Evolutionary conservation across 208 protist species (phyloP), one percentile per base, ranked within the genome.

Genomic region (Leishmania lainsoni): DNA sequence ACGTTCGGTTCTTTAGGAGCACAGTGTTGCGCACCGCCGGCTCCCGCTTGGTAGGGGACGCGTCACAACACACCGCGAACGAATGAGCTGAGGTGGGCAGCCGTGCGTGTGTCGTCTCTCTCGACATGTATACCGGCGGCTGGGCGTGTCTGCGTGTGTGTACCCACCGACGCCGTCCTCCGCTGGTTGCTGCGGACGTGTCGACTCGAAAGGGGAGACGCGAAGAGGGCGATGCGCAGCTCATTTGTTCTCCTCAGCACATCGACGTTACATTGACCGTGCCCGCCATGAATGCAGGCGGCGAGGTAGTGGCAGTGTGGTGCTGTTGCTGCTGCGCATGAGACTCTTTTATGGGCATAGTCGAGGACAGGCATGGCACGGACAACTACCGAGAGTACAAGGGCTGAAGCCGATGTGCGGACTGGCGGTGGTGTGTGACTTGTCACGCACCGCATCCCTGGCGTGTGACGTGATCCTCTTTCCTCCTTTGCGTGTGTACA

Each of bases 11-110:
- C 52, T 95, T 97, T 72, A 75, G 85, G 54, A 91, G 87, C 70
- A 84, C 93, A 54, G 90, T 93, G n/a, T 88, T 95, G 74, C 92
- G 95, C 85, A 94, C 93, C 35, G 93, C 93, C n/a, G 90, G 91
- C 59, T 84, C 88, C 26, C 94, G 92, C 83, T 89, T 91, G 65
- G 49, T 93, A 68, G 94, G 70, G 79, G 14, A 6, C 29, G 4
- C 9, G 5, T 35, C 59, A 29, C 35, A 39, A 17, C 59, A 16
- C n/a, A 8, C 9, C 59, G 59, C 0, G 8, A 12, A 66, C 10
- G 12, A 35, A n/a, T 17, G 3, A 35, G 59, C 59, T 12, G 29
- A 12, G 59, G n/a, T 3, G 16, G 12, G 59, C 59, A 29, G 29
- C 29, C 14, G 52, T 12, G 2, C 51, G 51, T 16, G 14, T 16